These are phyloP conservation scores for Calonectria multiphialidica DNA, from an alignment of 2,329 filamentous ascomycete species.

Conservation along the genomic window DNA sequence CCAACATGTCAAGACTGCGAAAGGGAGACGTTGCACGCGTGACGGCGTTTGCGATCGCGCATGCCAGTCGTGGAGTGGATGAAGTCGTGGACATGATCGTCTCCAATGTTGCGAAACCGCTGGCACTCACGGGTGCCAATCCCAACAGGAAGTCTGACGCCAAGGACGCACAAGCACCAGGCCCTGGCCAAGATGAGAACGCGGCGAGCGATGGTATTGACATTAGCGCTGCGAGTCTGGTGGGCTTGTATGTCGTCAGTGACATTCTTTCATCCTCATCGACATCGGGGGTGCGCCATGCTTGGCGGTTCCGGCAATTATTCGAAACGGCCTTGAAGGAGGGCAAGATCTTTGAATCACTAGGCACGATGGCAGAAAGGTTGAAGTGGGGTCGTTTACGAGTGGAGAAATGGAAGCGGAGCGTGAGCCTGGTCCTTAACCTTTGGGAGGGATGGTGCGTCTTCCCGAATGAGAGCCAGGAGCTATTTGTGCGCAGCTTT, in stretches of 20 bases:
- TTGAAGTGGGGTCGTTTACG: conserved; percentile 84
- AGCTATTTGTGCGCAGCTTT: conserved; percentile 77
- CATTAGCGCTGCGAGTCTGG: conserved; percentile 78
- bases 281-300: conserved; percentile 82
- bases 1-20: conserved; percentile 77
- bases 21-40: conserved; percentile 89
- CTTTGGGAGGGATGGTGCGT: conserved; percentile 80
- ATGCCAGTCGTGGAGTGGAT: conserved; percentile 86
- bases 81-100: conserved; percentile 94
- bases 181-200: conserved; percentile 47
- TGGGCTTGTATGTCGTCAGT: conserved; percentile 81
- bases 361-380: conserved; percentile 80
- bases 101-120: conserved; percentile 82
- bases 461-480: conserved; percentile 81
- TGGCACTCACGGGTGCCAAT: conserved; percentile 79
- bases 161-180: conserved; percentile 44
- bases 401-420: conserved; percentile 87
- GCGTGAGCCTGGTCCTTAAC: conserved; percentile 75
- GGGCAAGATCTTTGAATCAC: conserved; percentile 78
- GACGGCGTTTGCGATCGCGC: conserved; percentile 88
- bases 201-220: conserved; percentile 64
- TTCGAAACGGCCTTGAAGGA: conserved; percentile 80
- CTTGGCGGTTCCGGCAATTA: conserved; percentile 87
- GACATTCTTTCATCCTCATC: conserved; percentile 85
- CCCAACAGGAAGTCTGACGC: conserved; percentile 60